These are phyloP conservation scores for Lecanicillium sp. DNA, from an alignment of 2,329 filamentous ascomycete genomes.

Conservation along the genomic window DNA sequence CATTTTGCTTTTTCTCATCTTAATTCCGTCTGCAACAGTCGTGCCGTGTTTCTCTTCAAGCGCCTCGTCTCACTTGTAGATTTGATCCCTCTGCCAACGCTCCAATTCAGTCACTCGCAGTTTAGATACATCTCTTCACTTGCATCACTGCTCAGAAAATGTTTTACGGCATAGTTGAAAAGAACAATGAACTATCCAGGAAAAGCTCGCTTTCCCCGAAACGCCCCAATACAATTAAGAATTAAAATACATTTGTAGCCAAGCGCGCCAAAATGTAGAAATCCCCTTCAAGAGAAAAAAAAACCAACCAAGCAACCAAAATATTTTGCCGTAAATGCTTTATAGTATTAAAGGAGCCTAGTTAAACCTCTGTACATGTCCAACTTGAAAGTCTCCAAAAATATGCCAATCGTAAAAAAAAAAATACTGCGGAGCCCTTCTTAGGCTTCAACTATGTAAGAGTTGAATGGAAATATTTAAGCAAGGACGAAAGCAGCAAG, in stretches of 20 bases:
- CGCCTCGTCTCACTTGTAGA: too few relatives aligned
- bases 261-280: conserved; percentile 16
- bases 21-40: too few relatives aligned
- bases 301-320: conserved; percentile 5
- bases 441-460: conserved; percentile 31
- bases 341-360: conserved; percentile 29
- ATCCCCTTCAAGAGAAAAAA: too few relatives aligned
- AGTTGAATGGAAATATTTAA: conserved; percentile 39
- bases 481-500: conserved; percentile 48
- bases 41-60: too few relatives aligned
- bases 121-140: too few relatives aligned
- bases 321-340: conserved; percentile 16
- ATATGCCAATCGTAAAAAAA: conserved; percentile 29
- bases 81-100: too few relatives aligned
- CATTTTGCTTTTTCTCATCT: too few relatives aligned
- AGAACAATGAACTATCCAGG: conserved; percentile 5
- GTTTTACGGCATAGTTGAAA: conserved; percentile 4
- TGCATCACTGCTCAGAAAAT: too few relatives aligned
- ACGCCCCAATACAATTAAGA: conserved; percentile 38
- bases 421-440: conserved; percentile 32
- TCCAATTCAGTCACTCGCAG: too few relatives aligned
- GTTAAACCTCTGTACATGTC: conserved; percentile 34
- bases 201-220: conserved; percentile 14
- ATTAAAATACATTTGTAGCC: conserved; percentile 36
- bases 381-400: conserved; percentile 24